A percentile compares a stretch with the other conserved stretches of the same genome.
These are phyloP conservation scores for Lipomyces yamadae DNA, from an alignment of 805 yeast genomes.

Conservation along the genomic window DNA sequence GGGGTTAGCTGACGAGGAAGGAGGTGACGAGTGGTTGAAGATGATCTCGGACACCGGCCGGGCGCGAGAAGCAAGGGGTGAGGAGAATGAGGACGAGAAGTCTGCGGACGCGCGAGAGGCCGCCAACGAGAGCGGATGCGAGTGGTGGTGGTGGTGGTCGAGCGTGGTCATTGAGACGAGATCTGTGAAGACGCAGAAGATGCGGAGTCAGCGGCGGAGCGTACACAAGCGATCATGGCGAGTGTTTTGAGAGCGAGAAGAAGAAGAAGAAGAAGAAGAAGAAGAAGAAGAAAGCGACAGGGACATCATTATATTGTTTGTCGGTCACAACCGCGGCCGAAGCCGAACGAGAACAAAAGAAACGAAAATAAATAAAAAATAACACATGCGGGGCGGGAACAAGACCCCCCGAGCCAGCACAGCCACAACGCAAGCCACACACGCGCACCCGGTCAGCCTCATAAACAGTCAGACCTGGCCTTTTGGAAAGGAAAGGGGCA, in stretches of 20 bases:
- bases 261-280: constrained; percentile 10
- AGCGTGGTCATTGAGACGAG: constrained; percentile 29
- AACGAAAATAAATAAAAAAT: too few species aligned
- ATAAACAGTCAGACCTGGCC: too few species aligned
- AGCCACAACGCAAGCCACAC: too few species aligned
- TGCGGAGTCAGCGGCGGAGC: constrained; percentile 29
- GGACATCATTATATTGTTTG: too few species aligned
- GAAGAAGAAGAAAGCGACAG: background rate
- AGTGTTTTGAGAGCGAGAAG: background rate
- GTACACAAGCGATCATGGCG: constrained; percentile 13
- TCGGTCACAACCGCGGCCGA: too few species aligned
- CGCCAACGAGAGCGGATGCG: constrained; percentile 18
- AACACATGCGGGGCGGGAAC: too few species aligned
- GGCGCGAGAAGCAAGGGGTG: constrained; percentile 12
- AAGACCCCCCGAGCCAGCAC: too few species aligned
- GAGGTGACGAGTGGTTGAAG: constrained; percentile 1
- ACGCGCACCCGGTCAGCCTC: too few species aligned
- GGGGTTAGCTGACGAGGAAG: constrained; percentile 10
- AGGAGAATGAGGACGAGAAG: constrained; percentile 19
- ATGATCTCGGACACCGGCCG: constrained; percentile 24
- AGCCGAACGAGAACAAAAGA: too few species aligned
- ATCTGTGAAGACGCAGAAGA: constrained; percentile 36
- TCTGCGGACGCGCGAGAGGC: constrained; percentile 12
- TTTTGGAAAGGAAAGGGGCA: too few species aligned
- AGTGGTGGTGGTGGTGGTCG: constrained; percentile 1